These are phyloP conservation scores for bread wheat (Triticum aestivum) DNA, from an alignment of 176 grass and related monocot species.

Conservation along the genomic window DNA sequence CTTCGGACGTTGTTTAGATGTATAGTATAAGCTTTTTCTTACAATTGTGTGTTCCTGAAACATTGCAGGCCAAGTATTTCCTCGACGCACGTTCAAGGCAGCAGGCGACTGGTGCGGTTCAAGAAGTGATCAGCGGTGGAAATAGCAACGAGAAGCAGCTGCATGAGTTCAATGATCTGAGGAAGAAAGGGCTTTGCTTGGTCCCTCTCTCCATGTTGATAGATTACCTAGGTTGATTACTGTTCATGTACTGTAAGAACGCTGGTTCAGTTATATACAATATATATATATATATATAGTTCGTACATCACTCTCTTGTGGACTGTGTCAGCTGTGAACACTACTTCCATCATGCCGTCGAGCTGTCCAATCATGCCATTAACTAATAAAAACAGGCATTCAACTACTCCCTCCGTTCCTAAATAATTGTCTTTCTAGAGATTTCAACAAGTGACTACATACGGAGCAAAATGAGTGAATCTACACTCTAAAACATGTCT, in stretches of 20 bases:
- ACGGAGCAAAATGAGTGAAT: too few relatives aligned
- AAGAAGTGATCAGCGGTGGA: conserved; percentile 22
- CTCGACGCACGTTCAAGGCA: conserved; percentile 22
- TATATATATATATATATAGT: conserved; percentile 10
- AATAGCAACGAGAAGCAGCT: conserved; percentile 18
- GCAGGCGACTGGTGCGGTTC: conserved; percentile 12
- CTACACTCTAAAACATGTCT: too few relatives aligned
- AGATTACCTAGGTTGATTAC: conserved; percentile 57
- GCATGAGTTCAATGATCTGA: conserved; percentile 50
- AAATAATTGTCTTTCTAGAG: too few relatives aligned
- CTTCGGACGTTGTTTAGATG: neutral
- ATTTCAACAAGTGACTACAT: too few relatives aligned
- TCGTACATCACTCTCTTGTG: conserved; percentile 19
- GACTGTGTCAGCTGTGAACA: conserved; percentile 15
- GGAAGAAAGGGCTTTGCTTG: conserved; percentile 79
- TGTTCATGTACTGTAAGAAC: conserved; percentile 13
- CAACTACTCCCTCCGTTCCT: neutral
- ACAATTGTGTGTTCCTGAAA: conserved; percentile 14
- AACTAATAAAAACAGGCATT: neutral
- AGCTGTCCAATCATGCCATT: conserved; percentile 23
- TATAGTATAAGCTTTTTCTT: conserved; percentile 19
- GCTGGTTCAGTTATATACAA: conserved; percentile 8
- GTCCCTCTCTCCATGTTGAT: conserved; percentile 84
- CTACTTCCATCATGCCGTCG: conserved; percentile 29
- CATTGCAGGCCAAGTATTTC: conserved; percentile 47